Base-by-base conservation (phyloP, 2,329 filamentous ascomycete species). In the Blastomyces parvus region DNA sequence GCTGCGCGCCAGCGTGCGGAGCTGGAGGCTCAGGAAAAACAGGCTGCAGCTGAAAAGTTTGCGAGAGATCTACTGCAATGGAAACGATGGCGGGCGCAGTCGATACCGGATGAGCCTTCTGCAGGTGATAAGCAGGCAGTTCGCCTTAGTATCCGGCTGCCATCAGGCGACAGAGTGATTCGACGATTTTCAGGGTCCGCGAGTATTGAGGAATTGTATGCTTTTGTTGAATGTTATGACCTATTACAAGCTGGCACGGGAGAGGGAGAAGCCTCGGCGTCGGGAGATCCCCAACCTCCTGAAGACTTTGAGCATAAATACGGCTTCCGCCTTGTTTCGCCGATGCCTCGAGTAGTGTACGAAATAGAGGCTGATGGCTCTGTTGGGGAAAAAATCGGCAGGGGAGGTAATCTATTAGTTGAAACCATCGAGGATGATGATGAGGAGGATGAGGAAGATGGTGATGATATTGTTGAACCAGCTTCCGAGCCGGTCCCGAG, bases 151-250 rank as follows among this genome's bases (percentile, higher is more conserved):
- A 75, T 88, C 33, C 80, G 85, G 17, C 76, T 88, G 70, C 79
- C 81, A 0, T 87, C 84, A 4, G 88, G 85, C 0, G 88, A 90
- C 59, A 83, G 92, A 52, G 84, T 96, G 1, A 84, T 96, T 63
- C 84, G 93, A 46, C 84, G 93, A 52, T 97, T 99, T 73, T 75
- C 80, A 0, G 80, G 82, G 0, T 80, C 85, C n/a, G 85, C 89
- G 0, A 81, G 83, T 1, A 79, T 97, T 46, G 93, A 97, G 73
- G 91, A 97, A 70, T 78, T 99, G 6, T 97, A 97, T 74, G 94
- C 93, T 0, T 97, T 96, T 77, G 91, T 97, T 2, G 94, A 99
- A 72, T 97, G 93, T 77, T 88, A 91, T 73, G 86, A 90, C 61
- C 69, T 88, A 6, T 69, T 91, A 2, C 75, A 82, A 44, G 75